phyloP scores from a whole-genome alignment of 768 basidiomycete species.

The Lentinula boryana region DNA sequence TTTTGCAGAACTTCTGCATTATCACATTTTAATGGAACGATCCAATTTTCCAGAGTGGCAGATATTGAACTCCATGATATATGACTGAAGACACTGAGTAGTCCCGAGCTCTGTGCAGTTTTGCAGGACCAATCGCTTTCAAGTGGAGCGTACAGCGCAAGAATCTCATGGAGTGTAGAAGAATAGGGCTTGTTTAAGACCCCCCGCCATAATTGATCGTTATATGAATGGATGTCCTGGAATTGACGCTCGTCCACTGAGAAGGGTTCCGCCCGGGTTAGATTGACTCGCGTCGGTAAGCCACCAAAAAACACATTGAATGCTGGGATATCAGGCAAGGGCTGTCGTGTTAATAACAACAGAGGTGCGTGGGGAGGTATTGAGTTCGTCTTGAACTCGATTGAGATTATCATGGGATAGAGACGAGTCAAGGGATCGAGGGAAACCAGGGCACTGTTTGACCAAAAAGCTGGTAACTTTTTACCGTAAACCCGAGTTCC shows the following conservation, averaged over 20 bases:
- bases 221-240: slow-evolving; percentile 51
- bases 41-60: slow-evolving; percentile 47
- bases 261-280: slow-evolving; percentile 45
- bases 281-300: slow-evolving; percentile 31
- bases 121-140: slow-evolving; percentile 27
- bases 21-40: slow-evolving; percentile 37
- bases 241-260: slow-evolving; percentile 39
- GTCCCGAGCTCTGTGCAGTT: slow-evolving; percentile 17
- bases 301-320: slow-evolving; percentile 62
- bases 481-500: slow-evolving; percentile 52
- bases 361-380: slow-evolving; percentile 48
- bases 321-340: slow-evolving; percentile 49
- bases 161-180: slow-evolving; percentile 47
- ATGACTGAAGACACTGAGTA: slow-evolving; percentile 32
- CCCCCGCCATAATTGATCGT: slow-evolving; percentile 54
- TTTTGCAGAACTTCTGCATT: slow-evolving; percentile 29
- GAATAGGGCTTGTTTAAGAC: slow-evolving; percentile 63
- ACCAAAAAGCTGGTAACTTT: slow-evolving; percentile 67
- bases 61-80: slow-evolving; percentile 64
- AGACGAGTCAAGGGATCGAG: slow-evolving; percentile 24
- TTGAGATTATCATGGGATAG: slow-evolving; percentile 53
- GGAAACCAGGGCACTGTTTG: slow-evolving; percentile 25
- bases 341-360: slow-evolving; percentile 58
- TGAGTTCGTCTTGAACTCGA: slow-evolving; percentile 21
- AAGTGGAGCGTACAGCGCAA: slow-evolving; percentile 68